Percentiles rank a stretch among this genome's conserved stretches.
Conservation (phyloP, 371 early-diverging fungal genomes). For the Zychaea mexicana region DNA sequence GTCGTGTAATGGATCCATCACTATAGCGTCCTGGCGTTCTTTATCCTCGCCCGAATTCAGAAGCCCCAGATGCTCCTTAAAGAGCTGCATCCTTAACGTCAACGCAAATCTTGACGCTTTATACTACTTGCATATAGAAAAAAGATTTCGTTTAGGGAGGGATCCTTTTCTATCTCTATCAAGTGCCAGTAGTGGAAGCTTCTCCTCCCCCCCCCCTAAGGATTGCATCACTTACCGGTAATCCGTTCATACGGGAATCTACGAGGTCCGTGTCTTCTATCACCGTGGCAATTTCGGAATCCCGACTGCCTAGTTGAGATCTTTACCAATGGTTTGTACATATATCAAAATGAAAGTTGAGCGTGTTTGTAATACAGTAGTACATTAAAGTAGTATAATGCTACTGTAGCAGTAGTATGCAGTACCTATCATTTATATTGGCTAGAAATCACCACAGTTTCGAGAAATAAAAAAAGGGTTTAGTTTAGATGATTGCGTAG, state of each 20-base stretch:
- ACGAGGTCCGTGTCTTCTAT: constrained; percentile 77
- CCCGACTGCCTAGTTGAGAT: constrained; percentile 87
- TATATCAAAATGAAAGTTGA: not conserved
- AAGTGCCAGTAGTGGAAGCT: too few relatives aligned
- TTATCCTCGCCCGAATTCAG: constrained; percentile 20
- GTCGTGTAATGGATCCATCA: constrained; percentile 76
- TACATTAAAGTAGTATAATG: too few relatives aligned
- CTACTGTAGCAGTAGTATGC: too few relatives aligned
- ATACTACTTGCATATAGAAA: constrained; percentile 33
- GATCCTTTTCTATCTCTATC: not conserved
- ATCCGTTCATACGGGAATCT: constrained; percentile 72
- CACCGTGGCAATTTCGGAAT: constrained; percentile 87
- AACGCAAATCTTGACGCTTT: constrained; percentile 73
- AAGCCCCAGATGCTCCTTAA: constrained; percentile 85
- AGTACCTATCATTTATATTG: constrained; percentile 52
- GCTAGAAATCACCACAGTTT: too few relatives aligned
- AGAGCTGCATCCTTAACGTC: constrained; percentile 71
- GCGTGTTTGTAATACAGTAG: too few relatives aligned
- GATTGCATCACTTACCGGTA: constrained; percentile 46
- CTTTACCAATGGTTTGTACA: constrained; percentile 33
- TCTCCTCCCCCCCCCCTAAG: not conserved
- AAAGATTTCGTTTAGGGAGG: not conserved
- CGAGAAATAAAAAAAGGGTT: not conserved
- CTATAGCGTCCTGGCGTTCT: constrained; percentile 28
- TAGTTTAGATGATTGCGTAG: not conserved